Conservation (phyloP, 768 basidiomycete genomes). For the Omphalotus guepiniiformis region DNA sequence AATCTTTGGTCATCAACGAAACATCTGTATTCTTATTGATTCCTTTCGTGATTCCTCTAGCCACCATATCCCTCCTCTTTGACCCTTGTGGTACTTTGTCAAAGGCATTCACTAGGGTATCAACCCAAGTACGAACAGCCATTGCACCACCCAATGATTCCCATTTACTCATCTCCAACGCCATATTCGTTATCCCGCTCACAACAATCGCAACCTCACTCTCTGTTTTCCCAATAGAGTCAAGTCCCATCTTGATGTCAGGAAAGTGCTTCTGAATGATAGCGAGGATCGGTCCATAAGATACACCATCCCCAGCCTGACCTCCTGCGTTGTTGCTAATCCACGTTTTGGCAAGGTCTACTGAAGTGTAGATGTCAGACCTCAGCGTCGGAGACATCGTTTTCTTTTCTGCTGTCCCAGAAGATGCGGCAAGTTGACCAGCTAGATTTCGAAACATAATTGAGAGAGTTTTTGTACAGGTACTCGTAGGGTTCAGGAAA, state of each 20-base stretch:
- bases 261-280: conserved; percentile 49
- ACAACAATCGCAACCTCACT: conserved; percentile 46
- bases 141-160: conserved; percentile 41
- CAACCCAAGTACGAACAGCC: conserved; percentile 54
- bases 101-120: conserved; percentile 41
- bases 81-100: conserved; percentile 23
- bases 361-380: conserved; percentile 44
- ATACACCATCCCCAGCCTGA: conserved; percentile 52
- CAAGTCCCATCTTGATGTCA: conserved; percentile 38
- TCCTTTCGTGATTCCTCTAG: conserved; percentile 46
- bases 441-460: conserved; percentile 5
- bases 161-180: conserved; percentile 52
- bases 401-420: conserved; percentile 15
- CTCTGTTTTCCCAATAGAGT: conserved; percentile 42
- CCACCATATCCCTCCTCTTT: conserved; percentile 37
- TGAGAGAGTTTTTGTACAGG: conserved; percentile 1
- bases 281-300: conserved; percentile 39
- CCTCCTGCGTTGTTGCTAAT: conserved; percentile 31
- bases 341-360: conserved; percentile 47
- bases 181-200: conserved; percentile 51
- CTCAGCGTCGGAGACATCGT: conserved; percentile 33
- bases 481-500: conserved; percentile 1
- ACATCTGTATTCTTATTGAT: conserved; percentile 48
- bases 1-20: conserved; percentile 48
- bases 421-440: neutral